Evolutionary conservation across 495 filamentous ascomycete genomes (phyloP), one percentile per base, ranked within the genome.

Genomic region (Xylaria scruposa): DNA sequence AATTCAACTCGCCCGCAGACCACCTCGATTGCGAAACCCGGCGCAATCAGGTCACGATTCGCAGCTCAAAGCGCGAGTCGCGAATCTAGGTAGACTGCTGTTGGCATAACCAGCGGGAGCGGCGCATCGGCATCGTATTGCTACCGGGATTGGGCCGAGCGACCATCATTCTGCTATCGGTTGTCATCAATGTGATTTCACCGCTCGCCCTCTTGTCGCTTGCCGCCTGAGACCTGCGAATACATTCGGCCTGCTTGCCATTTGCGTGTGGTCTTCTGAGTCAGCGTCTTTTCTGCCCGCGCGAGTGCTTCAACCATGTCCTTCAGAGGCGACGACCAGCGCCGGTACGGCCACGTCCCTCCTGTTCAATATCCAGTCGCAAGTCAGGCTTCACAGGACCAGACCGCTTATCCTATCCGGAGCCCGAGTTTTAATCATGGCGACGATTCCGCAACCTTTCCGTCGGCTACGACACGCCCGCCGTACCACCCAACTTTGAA

Each of bases 361-460:
- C 86, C 86, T 31, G 87, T 87, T 13, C 87, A 87, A 78, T 89
- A 89, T 71, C 83, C 85, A 19, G 82, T 84, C 64, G 79, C 82
- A 44, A 77, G 77, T 70, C 75, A 79, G 68, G 60, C 73, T 31
- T 72, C 78, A 19, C 73, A 80, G 65, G 80, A 85, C 62, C 78
- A 79, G 59, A 64, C 72, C 6, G 46, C 76, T 26, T 82, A 83
- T 73, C 78, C 85, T 56, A 83, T 87, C 42, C 86, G 91, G 70
- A 89, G 90, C 66, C 86, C 89, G 64, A 95, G 94, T 79, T 95
- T 91, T 81, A 91, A 94, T 77, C 89, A 85, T 75, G 94, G 92
- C 72, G 93, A 97, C 79, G 93, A 97, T 79, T 85, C 86, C 46
- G 78, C 75, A 29, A 83, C 80, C 60, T 84, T 88, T 72, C 84